phyloP scores from a whole-genome alignment of 169 alveolate species.

The Neospora caninum region DNA sequence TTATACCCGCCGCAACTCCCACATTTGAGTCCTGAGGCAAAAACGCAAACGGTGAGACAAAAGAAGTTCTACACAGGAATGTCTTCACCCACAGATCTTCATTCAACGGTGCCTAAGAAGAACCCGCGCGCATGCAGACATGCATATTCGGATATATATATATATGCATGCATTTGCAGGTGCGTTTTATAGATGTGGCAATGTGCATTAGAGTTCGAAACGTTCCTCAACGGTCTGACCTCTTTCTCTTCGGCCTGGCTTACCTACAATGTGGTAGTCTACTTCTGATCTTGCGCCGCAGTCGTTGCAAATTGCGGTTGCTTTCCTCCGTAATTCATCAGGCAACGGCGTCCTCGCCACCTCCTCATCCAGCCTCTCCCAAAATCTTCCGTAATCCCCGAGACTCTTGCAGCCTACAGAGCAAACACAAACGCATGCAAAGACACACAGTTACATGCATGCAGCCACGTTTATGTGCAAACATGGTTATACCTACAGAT shows the following conservation, averaged over 20 bases:
- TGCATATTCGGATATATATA: no score
- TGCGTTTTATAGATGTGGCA: no score
- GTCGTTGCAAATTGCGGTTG: conserved; percentile 40
- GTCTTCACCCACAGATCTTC: not conserved
- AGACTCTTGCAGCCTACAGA: conserved; percentile 50
- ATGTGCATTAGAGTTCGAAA: no score
- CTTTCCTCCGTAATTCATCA: conserved; percentile 40
- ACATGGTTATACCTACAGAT: not conserved
- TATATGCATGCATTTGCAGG: no score
- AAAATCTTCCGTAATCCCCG: conserved; percentile 29
- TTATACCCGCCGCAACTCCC: conserved; percentile 25
- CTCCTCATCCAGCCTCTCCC: conserved; percentile 55
- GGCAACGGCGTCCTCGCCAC: conserved; percentile 51
- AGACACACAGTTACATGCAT: not conserved
- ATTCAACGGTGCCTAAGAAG: not conserved
- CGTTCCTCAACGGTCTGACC: no score
- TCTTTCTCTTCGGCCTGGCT: not conserved
- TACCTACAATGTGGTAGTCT: conserved; percentile 57
- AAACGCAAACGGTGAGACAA: not conserved
- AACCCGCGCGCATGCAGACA: no score
- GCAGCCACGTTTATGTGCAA: not conserved
- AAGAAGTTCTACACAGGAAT: not conserved
- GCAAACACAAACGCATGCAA: not conserved
- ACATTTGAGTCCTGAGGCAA: not conserved
- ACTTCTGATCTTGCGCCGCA: conserved; percentile 32